Evolutionary conservation across 169 alveolate genomes (phyloP), one percentile per base, ranked within the genome.

Genomic region (Amoebophrya sp.): DNA sequence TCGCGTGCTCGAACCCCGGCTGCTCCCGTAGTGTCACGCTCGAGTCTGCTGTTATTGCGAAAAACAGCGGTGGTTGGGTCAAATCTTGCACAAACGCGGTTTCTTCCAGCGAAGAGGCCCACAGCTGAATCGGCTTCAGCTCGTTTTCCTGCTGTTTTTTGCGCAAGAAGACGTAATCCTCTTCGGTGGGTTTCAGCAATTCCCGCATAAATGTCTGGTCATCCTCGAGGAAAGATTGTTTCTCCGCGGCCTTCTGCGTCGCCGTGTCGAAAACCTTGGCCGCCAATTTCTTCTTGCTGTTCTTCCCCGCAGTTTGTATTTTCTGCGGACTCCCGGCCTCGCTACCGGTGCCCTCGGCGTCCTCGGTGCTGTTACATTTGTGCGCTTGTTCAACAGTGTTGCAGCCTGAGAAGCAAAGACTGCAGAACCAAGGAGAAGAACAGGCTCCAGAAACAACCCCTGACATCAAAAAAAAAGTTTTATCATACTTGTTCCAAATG

Each of bases 41-140:
- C 35, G 7, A 1, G 12, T 66, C 83, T 25, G 83, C 83, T 25
- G 83, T 66, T 25, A 66, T 25, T 25, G 35, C 83, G 35, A 66
- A 66, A 25, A 66, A 66, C 1, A 25, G 32, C 83, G 83, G 83
- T 25, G 83, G 83, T 25, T 66, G 39, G 32, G 83, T 25, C 83
- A 66, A 25, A 25, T 66, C 83, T 25, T 66, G 83, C 38, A 66
- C 83, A 25, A 66, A 66, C 7, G 32, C 0, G 1, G 83, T 66
- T 66, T 66, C 83, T 25, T 66, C 83, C 35, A 66, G 35, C 1
- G 32, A 12, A 1, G 39, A 18, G 35, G 83, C 83, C 83, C 83
- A 66, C 83, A 66, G 83, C 83, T 66, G 29, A 7, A 66, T 25
- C 83, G 83, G 83, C 35, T n/a, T 66, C 83, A 66, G 35, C 83